phyloP scores from a whole-genome alignment of 2,329 filamentous ascomycete species.

The Gnomoniopsis smithogilvyi region DNA sequence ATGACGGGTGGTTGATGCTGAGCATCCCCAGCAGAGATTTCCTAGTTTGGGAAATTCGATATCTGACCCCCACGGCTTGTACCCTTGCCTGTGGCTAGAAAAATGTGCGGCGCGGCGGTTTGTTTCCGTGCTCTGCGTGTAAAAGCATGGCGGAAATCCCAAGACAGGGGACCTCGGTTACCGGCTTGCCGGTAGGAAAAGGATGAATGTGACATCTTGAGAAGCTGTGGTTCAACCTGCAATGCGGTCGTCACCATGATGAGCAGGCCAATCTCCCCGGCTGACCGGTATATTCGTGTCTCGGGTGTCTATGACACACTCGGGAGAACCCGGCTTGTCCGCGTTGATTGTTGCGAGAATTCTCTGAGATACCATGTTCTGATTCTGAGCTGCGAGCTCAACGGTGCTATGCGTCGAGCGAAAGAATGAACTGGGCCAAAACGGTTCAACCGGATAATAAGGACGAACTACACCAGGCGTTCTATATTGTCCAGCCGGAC shows the following conservation, averaged over 20 bases:
- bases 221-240: background rate
- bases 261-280: background rate
- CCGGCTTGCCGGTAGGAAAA: background rate
- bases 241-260: background rate
- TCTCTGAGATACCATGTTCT: background rate
- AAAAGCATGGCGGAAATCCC: background rate
- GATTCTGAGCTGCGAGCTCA: background rate
- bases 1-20: background rate
- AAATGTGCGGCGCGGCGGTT: constrained; percentile 13
- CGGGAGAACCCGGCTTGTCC: background rate
- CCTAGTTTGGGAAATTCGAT: background rate
- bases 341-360: background rate
- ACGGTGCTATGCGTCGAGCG: no score
- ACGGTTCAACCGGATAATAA: no score
- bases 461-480: no score
- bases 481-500: no score
- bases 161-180: constrained; percentile 1
- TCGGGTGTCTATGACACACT: background rate
- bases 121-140: background rate
- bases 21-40: background rate
- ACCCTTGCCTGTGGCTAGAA: constrained; percentile 16
- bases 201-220: background rate
- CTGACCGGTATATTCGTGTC: background rate
- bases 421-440: no score
- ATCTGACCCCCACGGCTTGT: constrained; percentile 15